Percentiles rank a stretch among this genome's conserved stretches.
Conservation (phyloP, 306 rosid species). For the Cercis canadensis region DNA sequence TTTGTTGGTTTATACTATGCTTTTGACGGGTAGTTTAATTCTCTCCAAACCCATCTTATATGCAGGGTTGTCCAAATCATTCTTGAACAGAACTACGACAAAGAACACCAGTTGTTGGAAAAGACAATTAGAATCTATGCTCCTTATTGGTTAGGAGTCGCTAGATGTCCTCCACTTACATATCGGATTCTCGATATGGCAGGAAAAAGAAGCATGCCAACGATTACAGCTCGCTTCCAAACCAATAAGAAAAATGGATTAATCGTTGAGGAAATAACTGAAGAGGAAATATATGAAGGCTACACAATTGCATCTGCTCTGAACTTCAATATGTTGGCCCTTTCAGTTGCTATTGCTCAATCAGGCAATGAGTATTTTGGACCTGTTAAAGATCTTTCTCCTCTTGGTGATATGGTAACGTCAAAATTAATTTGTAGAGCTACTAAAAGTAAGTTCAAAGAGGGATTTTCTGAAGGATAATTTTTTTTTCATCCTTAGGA, state of each 20-base stretch:
- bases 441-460: conserved; percentile 9
- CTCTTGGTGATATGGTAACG: conserved; percentile 89
- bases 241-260: conserved; percentile 56
- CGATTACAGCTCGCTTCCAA: conserved; percentile 53
- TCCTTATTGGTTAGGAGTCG: conserved; percentile 84
- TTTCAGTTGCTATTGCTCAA: conserved; percentile 73
- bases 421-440: conserved; percentile 20
- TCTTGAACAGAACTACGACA: conserved; percentile 75
- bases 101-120: conserved; percentile 64
- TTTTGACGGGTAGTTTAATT: conserved; percentile 36
- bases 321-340: conserved; percentile 79
- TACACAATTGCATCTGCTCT: conserved; percentile 82
- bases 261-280: conserved; percentile 78
- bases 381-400: conserved; percentile 79
- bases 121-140: conserved; percentile 82
- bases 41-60: conserved; percentile 37
- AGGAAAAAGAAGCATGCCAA: conserved; percentile 59
- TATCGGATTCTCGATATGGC: conserved; percentile 70
- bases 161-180: conserved; percentile 88
- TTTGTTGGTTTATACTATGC: conserved; percentile 9
- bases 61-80: conserved; percentile 91
- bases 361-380: conserved; percentile 74
- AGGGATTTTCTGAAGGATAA: conserved; percentile 17
- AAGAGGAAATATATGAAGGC: conserved; percentile 84
- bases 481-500: conserved; percentile 57